A percentile compares a stretch with the other conserved stretches of the same genome.
Conservation (phyloP, 164 flowering plant genomes). For the Macadamia tetraphylla region DNA sequence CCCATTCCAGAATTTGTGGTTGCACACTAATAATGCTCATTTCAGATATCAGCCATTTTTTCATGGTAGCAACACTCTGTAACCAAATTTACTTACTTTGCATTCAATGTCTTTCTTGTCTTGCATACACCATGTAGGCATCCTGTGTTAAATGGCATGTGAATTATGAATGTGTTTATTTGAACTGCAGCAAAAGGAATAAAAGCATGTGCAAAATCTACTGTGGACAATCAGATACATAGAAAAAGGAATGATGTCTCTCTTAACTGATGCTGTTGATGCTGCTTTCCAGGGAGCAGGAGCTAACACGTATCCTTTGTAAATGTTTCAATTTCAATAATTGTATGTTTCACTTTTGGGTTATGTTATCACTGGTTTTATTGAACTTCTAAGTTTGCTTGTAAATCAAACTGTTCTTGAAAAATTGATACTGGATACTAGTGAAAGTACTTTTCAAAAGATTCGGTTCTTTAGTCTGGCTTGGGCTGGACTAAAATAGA, state of each 20-base stretch:
- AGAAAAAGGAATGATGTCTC: constrained; percentile 27
- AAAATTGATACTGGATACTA: not conserved
- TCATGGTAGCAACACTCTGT: too few relatives aligned
- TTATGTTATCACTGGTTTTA: not conserved
- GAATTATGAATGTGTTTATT: not conserved
- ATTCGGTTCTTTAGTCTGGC: too few relatives aligned
- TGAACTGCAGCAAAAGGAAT: constrained; percentile 9
- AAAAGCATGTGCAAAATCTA: not conserved
- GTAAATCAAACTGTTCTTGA: not conserved
- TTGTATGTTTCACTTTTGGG: not conserved
- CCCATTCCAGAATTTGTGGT: too few relatives aligned
- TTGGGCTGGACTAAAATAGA: too few relatives aligned
- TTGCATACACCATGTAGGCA: too few relatives aligned
- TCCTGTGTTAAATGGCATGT: not conserved
- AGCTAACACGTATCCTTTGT: constrained; percentile 42
- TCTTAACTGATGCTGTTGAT: constrained; percentile 29
- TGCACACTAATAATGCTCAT: too few relatives aligned
- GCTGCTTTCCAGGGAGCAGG: constrained; percentile 54
- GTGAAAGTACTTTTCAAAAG: too few relatives aligned
- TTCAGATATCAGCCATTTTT: too few relatives aligned
- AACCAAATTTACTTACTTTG: too few relatives aligned
- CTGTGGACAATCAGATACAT: constrained; percentile 4
- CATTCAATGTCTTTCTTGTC: too few relatives aligned
- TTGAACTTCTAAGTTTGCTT: not conserved
- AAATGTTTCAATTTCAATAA: constrained; percentile 1